Evolutionary conservation across 108 stramenopile genomes (phyloP), one percentile per base, ranked within the genome.

Genomic region (Cylindrotheca fusiformis): DNA sequence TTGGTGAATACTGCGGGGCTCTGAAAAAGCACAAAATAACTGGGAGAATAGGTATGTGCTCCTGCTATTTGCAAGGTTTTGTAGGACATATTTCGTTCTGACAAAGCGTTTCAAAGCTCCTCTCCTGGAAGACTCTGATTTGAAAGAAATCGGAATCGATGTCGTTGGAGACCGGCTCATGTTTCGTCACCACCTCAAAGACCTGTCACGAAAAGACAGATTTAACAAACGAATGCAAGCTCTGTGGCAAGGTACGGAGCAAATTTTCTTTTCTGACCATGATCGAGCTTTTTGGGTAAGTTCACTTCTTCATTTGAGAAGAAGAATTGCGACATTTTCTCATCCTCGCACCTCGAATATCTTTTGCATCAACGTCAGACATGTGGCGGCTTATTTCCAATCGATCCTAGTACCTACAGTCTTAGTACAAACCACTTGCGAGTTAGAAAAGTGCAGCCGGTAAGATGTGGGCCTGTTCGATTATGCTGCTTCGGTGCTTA

Each of bases 221-320:
- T 67, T 60, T 44, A 66, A 67, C 32, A 45, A 65, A 45, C 60
- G 76, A 6, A 74, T 55, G 22, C 25, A 78, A 26, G 4, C 53
- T 0, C 10, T 77, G 1, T 82, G 80, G 80, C 52, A 78, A 30
- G 80, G 76, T n/a, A 48, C 61, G 36, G 80, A 82, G 71, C 73
- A 61, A 4, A 32, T 78, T 3, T 82, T 66, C 54, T 79, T 71
- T 63, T 51, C 61, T 6, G 54, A 44, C 2, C 27, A 27, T 28
- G 60, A 67, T 23, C 47, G 22, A 53, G 10, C 22, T n/a, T 65
- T 32, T 47, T 65, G 25, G 5, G 36, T 41, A 41, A 41, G 36
- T 41, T 10, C 36, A 41, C 6, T 41, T 14, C 6, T 10, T 10
- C 10, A 41, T 6, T 10, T 41, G 36, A 6, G 14, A 41, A 41